Evolutionary conservation across 352 stramenopile genomes (phyloP).

Genomic region (Phytophthora ramorum): DNA sequence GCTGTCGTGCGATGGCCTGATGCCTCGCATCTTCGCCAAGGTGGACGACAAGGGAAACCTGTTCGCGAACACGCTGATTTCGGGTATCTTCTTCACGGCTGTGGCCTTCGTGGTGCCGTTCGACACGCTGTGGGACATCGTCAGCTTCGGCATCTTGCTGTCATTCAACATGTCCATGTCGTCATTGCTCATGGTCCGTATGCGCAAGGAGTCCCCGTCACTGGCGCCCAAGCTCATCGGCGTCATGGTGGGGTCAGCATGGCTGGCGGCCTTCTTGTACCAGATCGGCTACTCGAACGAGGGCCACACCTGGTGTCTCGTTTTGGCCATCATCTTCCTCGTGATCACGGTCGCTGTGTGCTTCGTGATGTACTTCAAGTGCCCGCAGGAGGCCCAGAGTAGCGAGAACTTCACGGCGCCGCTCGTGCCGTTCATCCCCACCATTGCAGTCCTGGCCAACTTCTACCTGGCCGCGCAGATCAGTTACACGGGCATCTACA

Average conservation of each 20-base stretch:
- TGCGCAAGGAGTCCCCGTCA: slow-evolving; percentile 55
- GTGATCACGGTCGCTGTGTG: slow-evolving; percentile 40
- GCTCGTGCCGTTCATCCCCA: slow-evolving; percentile 71
- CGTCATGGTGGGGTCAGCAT: slow-evolving; percentile 42
- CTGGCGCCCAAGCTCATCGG: slow-evolving; percentile 53
- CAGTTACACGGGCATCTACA: slow-evolving; percentile 52
- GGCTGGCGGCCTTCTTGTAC: slow-evolving; percentile 69
- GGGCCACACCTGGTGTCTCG: slow-evolving; percentile 35
- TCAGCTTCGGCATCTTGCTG: slow-evolving; percentile 89
- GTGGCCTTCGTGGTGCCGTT: slow-evolving; percentile 85
- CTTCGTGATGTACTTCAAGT: slow-evolving; percentile 63
- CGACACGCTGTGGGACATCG: slow-evolving; percentile 85
- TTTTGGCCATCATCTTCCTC: slow-evolving; percentile 59
- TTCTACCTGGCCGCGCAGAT: slow-evolving; percentile 81
- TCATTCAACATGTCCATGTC: slow-evolving; percentile 89
- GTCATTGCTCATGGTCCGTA: slow-evolving; percentile 77
- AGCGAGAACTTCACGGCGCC: slow-evolving; percentile 66
- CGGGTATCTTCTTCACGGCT: slow-evolving; percentile 65
- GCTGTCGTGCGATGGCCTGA: slow-evolving; percentile 92
- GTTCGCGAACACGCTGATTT: slow-evolving; percentile 79
- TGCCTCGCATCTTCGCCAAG: slow-evolving; percentile 92
- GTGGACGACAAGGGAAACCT: slow-evolving; percentile 85
- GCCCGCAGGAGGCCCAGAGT: slow-evolving; percentile 59
- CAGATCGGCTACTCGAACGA: slow-evolving; percentile 61
- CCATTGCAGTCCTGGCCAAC: slow-evolving; percentile 57